Evolutionary conservation across 139 green algal genomes (phyloP), one percentile per base, ranked within the genome.

Genomic region (Asterochloris erici): DNA sequence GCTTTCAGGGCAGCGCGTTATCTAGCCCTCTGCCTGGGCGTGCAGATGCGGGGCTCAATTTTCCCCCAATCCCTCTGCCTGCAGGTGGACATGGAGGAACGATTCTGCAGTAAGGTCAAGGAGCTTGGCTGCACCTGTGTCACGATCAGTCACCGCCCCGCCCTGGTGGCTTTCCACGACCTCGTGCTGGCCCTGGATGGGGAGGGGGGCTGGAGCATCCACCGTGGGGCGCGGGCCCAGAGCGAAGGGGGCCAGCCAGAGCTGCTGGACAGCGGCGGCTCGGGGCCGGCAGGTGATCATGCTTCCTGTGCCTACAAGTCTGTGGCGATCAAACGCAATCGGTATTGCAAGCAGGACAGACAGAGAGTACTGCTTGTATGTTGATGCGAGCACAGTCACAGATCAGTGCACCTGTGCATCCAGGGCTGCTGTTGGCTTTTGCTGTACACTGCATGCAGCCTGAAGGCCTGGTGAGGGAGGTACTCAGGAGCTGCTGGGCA

Each of bases 101-200:
- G 91, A 14, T 94, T 94, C 84, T 93, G 90, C 79, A 62, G 87
- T 21, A 84, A 85, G 29, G 88, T 94, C 12, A 86, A 85, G 85
- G 84, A 81, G 19, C 85, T 93, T 78, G 90, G 90, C 29, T 94
- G 89, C 86, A 96, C 92, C 70, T 96, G 92, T 82, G 86, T 96
- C 82, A 96, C 92, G 66, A 96, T 96, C 84, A 92, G 85, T 28
- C 93, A 96, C 86, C 85, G 93, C 27, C 93, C 93, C 17, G 92
- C 92, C 26, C 90, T 96, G 19, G 87, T 95, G 81, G 92, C 92
- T 60, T 96, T 96, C 85, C 93, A 96, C 79, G 91, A 96, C 85
- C 77, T 92, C 14, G 92, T 96, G 66, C 86, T 96, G 23, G 84
- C 86, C 15, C 89, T 96, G 38, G 92, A 96, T 73, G 93, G 93